Conservation (phyloP, 2,329 filamentous ascomycete genomes). For the Diaporthe velutina region DNA sequence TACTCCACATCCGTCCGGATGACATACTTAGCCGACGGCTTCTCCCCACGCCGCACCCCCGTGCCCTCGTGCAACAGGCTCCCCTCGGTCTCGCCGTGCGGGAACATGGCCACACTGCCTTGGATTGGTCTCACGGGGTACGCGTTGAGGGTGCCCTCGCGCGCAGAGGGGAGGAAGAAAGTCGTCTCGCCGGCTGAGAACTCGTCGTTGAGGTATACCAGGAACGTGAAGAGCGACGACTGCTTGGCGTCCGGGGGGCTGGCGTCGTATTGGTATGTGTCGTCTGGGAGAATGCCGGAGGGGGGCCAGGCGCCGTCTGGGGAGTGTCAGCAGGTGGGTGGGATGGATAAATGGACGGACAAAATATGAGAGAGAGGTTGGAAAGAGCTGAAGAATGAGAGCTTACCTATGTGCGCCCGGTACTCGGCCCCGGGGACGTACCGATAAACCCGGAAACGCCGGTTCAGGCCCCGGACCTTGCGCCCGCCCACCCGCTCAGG, state of each 20-base stretch:
- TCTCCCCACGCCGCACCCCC: conserved; percentile 70
- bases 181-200: conserved; percentile 41
- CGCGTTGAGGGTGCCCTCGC: conserved; percentile 76
- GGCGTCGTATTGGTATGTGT: conserved; percentile 75
- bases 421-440: conserved; percentile 82
- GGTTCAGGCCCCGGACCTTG: conserved; percentile 72
- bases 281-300: conserved; percentile 70
- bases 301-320: conserved; percentile 79
- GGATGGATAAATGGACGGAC: background rate
- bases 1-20: conserved; percentile 80
- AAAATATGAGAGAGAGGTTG: no score
- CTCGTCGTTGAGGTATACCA: conserved; percentile 49
- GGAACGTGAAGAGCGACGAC: conserved; percentile 77
- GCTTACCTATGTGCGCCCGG: conserved; percentile 70
- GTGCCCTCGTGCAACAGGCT: conserved; percentile 79
- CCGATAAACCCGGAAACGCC: conserved; percentile 78
- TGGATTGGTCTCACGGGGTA: conserved; percentile 78
- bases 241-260: conserved; percentile 71
- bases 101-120: conserved; percentile 77
- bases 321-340: background rate
- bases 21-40: conserved; percentile 69
- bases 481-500: conserved; percentile 68
- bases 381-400: no score
- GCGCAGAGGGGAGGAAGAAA: conserved; percentile 71
- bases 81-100: conserved; percentile 76